These are phyloP conservation scores for Oenanthe javanica DNA, from an alignment of 140 eudicot species.

Conservation along the genomic window DNA sequence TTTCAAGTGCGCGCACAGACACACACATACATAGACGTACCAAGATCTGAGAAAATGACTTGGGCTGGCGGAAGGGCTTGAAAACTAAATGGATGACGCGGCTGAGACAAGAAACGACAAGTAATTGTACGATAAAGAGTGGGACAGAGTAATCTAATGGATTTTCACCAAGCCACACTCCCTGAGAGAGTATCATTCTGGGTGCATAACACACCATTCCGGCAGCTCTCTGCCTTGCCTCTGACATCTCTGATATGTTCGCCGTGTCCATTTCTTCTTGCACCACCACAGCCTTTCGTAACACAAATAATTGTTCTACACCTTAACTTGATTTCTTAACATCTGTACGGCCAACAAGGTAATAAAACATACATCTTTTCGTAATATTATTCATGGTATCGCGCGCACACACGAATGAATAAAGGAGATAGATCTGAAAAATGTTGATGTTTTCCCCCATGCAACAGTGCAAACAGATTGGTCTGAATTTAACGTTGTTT, in stretches of 20 bases:
- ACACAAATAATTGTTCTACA: neutral
- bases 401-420: neutral
- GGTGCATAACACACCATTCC: slow-evolving; percentile 13
- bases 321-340: neutral
- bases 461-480: neutral
- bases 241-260: neutral
- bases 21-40: neutral
- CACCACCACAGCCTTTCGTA: neutral
- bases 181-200: neutral
- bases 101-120: neutral
- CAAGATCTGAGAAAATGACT: slow-evolving; percentile 8
- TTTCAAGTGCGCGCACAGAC: neutral
- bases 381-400: too few relatives aligned
- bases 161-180: neutral
- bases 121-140: neutral
- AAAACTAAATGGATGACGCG: neutral
- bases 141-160: slow-evolving; percentile 10
- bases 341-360: neutral
- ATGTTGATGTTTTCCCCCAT: neutral
- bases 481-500: neutral
- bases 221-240: neutral
- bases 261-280: neutral
- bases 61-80: slow-evolving; percentile 13
- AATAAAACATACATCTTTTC: too few relatives aligned
- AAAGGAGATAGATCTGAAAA: neutral